A percentile compares a stretch with the other conserved stretches of the same genome.
Evolutionary conservation across 306 rosid species (phyloP).

Genomic region (Notholithocarpus densiflorus): DNA sequence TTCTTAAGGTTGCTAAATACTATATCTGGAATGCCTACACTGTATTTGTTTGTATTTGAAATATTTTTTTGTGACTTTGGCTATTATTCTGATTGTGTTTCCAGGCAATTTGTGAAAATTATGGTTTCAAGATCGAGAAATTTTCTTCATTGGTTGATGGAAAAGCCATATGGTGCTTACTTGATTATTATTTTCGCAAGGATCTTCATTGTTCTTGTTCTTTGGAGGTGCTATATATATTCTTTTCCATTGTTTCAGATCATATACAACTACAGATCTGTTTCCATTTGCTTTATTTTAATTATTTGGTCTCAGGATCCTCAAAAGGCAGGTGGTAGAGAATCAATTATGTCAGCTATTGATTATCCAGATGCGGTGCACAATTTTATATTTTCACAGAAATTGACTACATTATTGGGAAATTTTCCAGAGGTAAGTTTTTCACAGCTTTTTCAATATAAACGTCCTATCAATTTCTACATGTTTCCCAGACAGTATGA

Average conservation of each 20-base stretch:
- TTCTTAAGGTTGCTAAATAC: not conserved
- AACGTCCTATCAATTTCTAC: constrained; percentile 5
- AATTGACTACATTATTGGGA: constrained; percentile 66
- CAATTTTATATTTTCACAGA: constrained; percentile 82
- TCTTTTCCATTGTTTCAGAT: constrained; percentile 4
- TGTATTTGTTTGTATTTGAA: not conserved
- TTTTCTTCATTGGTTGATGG: constrained; percentile 80
- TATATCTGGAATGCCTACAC: not conserved
- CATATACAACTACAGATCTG: constrained; percentile 6
- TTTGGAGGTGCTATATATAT: constrained; percentile 51
- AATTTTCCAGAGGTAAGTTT: constrained; percentile 87
- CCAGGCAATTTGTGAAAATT: constrained; percentile 75
- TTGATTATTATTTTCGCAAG: constrained; percentile 79
- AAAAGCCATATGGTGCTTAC: constrained; percentile 97
- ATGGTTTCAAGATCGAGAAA: constrained; percentile 51
- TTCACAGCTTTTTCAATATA: not conserved
- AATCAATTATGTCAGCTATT: constrained; percentile 60
- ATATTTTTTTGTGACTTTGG: not conserved
- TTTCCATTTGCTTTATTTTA: constrained; percentile 7
- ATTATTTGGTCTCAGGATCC: constrained; percentile 48
- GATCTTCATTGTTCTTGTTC: constrained; percentile 65
- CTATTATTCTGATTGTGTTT: constrained; percentile 2
- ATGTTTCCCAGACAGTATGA: not conserved
- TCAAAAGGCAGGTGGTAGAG: constrained; percentile 36
- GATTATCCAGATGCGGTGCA: constrained; percentile 81